phyloP scores from a whole-genome alignment of 371 early-diverging fungal species.

The Mucor mucedo region DNA sequence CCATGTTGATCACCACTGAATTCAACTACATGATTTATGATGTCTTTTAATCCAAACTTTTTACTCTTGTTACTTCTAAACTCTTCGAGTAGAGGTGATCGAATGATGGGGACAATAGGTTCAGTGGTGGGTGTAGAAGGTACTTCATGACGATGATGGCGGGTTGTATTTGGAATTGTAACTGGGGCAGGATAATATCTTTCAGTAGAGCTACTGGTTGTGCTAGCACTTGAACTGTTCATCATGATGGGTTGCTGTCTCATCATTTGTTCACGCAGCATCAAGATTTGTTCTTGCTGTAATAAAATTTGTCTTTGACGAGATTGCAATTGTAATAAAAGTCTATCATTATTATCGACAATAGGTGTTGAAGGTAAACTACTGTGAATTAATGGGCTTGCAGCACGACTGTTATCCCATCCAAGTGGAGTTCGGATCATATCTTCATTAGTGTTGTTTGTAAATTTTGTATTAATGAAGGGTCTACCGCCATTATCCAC shows the following conservation, averaged over 20 bases:
- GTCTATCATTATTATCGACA: slow-evolving; percentile 28
- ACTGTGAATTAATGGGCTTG: slow-evolving; percentile 12
- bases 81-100: slow-evolving; percentile 89
- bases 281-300: slow-evolving; percentile 48
- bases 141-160: background rate
- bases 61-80: slow-evolving; percentile 93
- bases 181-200: background rate
- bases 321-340: slow-evolving; percentile 45
- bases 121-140: slow-evolving; percentile 11
- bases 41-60: slow-evolving; percentile 92
- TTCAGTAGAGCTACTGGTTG: background rate
- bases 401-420: slow-evolving; percentile 2
- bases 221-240: background rate
- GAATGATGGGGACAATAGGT: slow-evolving; percentile 42
- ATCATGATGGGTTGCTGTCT: slow-evolving; percentile 13
- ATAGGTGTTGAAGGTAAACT: slow-evolving; percentile 21
- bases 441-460: slow-evolving; percentile 1
- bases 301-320: slow-evolving; percentile 49
- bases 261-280: slow-evolving; percentile 50
- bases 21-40: slow-evolving; percentile 91
- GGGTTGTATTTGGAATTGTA: background rate
- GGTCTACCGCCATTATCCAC: background rate
- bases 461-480: background rate
- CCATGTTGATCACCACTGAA: slow-evolving; percentile 99
- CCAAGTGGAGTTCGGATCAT: slow-evolving; percentile 1